Evolutionary conservation across 2,329 filamentous ascomycete species (phyloP), one percentile per base, ranked within the genome.

Genomic region (Neoascochyta sp.): DNA sequence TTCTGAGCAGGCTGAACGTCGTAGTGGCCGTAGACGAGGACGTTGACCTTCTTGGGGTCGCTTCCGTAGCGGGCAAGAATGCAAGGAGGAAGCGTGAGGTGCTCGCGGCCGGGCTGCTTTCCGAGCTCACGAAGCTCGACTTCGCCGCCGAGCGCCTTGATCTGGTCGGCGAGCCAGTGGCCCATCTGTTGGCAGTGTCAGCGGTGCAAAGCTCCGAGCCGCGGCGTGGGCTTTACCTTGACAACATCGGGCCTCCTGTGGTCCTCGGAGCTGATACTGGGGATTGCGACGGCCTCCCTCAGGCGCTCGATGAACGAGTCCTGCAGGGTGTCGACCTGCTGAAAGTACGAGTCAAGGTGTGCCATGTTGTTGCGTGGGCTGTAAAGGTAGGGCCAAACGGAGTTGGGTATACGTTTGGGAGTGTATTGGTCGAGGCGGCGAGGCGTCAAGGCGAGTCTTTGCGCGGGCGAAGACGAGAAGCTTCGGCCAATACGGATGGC

Each of bases 11-110:
- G 92, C 69, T 98, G 92, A 19, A 98, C 92, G 63, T 98, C 92
- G 70, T 98, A 98, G 73, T 98, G 92, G 26, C 92, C 92, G 60
- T 98, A 98, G 25, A 98, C 87, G 41, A 98, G 75, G 48, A 98
- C 92, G 19, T 89, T 96, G 39, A 86, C 80, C 78, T 96, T 98
- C 65, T 78, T 86, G 66, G 84, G 81, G 64, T 96, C 89, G 64
- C 79, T 86, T 48, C 92, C 89, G 64, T 96, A 96, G 48, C 92
- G 83, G 27, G 83, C 90, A 43, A 98, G 78, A 33, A 98, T 80
- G 29, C 95, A 89, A 2, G 92, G 92, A 3, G 92, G 92, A 10
- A 98, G 82, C 34, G 95, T 82, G 50, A 98, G 81, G 52, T 89
- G 75, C 59, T 94, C 87, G 62, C 87, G 87, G 60, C 86, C 84